Evolutionary conservation across 441 rosid genomes (phyloP), one percentile per base, ranked within the genome.

Genomic region (Adansonia gregorii): DNA sequence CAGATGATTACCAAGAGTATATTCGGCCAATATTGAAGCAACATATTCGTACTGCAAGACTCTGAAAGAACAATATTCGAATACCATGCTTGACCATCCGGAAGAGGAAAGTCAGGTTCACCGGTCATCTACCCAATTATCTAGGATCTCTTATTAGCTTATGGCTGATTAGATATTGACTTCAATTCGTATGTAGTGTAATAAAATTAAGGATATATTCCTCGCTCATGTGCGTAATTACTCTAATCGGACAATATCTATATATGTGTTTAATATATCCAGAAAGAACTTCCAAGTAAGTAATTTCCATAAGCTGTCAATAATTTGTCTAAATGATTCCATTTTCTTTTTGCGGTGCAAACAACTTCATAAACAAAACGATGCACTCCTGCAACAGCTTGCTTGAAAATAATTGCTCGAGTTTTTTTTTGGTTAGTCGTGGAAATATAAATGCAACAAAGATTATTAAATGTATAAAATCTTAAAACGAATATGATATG

Each of bases 1-100:
- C 97, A 11, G 99, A 95, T 80, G 99, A 97, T 48, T 94, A 89
- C 85, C 88, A 89, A 1, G 98, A 95, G 78, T 94, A 90, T 76
- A 52, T 94, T 41, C 87, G 87, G 49, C 98, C 97, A 15, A 17
- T 94, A 82, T 78, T 95, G 69, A 94, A 90, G 89, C 98, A 89
- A 83, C 97, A 92, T 76, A 89, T 94, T 71, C 93, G 86, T 5
- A 89, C 84, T 24, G 90, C 99, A n/a, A 89, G 95, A 78, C 94
- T 95, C 66, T 94, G 78, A 87, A 41, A 67, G 64, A 14, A 43
- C 27, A 12, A 6, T 52, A 48, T 46, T 49, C 27, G 51, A 9
- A 54, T 15, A 51, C 22, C 31, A 35, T 41, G 27, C 27, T 45
- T 35, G 49, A 67, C 39, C 66, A 55, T 46, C 41, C 3, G 45